Conservation (phyloP, 495 filamentous ascomycete species). For the Penicillium coffeae region DNA sequence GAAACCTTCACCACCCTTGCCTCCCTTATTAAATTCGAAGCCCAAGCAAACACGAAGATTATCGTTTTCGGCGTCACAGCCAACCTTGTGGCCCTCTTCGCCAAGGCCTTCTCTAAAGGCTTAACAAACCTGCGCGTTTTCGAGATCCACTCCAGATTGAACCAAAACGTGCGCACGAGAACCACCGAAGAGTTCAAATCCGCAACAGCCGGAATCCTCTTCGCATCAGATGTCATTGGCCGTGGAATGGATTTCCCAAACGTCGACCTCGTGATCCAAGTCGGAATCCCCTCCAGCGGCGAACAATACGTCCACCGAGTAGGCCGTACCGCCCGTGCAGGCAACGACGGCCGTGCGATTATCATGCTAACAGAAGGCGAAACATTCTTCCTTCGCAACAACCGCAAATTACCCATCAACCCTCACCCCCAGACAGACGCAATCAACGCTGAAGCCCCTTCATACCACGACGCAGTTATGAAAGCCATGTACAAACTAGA, state of each 20-base stretch:
- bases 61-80: conserved; percentile 69
- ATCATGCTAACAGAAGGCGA: conserved; percentile 60
- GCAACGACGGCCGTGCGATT: conserved; percentile 63
- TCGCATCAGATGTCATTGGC: conserved; percentile 68
- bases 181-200: conserved; percentile 60
- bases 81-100: conserved; percentile 55
- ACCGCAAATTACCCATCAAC: conserved; percentile 52
- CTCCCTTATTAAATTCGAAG: conserved; percentile 44
- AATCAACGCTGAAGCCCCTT: conserved; percentile 26
- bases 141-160: conserved; percentile 59
- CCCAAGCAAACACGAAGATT: conserved; percentile 51
- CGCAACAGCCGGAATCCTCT: conserved; percentile 51
- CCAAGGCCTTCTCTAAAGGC: conserved; percentile 43
- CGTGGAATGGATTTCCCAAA: conserved; percentile 92
- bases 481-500: conserved; percentile 40
- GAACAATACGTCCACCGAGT: conserved; percentile 90
- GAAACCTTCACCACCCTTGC: conserved; percentile 52
- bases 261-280: conserved; percentile 85
- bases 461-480: conserved; percentile 20
- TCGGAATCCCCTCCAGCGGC: conserved; percentile 64
- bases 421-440: conserved; percentile 44
- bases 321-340: conserved; percentile 66
- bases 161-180: conserved; percentile 52
- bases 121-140: conserved; percentile 44
- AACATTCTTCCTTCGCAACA: conserved; percentile 53